Base-by-base conservation (phyloP, 2,329 filamentous ascomycete species). In the Lasiodiplodia theobromae region DNA sequence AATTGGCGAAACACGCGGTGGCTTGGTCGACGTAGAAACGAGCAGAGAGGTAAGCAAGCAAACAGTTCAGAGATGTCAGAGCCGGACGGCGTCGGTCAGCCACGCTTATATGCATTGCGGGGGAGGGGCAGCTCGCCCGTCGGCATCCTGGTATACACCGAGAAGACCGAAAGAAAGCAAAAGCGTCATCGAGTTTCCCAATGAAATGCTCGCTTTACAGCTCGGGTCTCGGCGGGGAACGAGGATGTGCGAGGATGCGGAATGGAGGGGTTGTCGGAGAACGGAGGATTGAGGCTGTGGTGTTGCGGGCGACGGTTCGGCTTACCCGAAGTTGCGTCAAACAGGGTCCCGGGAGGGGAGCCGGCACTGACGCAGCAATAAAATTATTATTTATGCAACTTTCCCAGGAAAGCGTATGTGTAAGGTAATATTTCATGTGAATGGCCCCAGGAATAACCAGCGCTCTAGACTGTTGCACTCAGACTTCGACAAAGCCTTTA, bases 331-430 rank as follows among this genome's bases (percentile, higher is more conserved):
- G 23, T 40, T 21, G 8, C 44, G 44, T 47, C 44, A 47, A 47
- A 11, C 40, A 57, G 58, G 40, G 58, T 51, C 23, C 58, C 58
- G 58, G 44, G 58, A 63, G 58, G 58, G 44, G 58, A 63, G 58
- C 58, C 58, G 58, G 21, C 8, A 40, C 40, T 16, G 21, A 11
- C 21, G 11, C 31, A 34, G 8, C 31, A 34, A 34, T 34, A 10
- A 34, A 34, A 28, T 34, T 8, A 34, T 8, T 31, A 31, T 34
- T 34, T 34, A 34, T 34, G 31, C 31, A 34, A 34, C 31, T 10
- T 34, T 34, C 1, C 31, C 31, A 34, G 8, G 31, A 34, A 34
- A 34, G 8, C 31, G 31, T 34, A 10, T 8, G 31, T 8, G 8
- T 34, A 34, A 10, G 31, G 31, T 34, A 34, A 34, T 34, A 2